Base-by-base conservation (phyloP, 2,329 filamentous ascomycete genomes). In the Trichoderma cornu-damae region DNA sequence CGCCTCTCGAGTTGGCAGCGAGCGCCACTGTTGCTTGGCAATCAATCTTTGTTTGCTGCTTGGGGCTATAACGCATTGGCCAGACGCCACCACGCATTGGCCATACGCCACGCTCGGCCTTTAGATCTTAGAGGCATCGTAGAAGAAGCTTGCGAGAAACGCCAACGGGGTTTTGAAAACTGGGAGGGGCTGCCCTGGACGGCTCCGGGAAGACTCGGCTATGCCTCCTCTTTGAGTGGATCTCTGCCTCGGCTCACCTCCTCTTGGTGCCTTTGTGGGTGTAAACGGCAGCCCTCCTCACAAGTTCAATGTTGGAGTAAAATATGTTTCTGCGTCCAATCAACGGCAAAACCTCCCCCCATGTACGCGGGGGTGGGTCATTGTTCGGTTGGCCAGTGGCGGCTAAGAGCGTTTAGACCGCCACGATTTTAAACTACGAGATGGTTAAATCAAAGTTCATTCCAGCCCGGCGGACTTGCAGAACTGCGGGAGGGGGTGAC, bases 191-290 rank as follows among this genome's bases (percentile, higher is more conserved):
- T 22, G 49, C 12, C 6, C 20, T 14, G 18, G 18, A 26, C 20
- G n/a, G 8, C 8, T 34, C 37, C 18, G 49, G 38, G 14, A 32
- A 42, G 38, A 51, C 22, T 11, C 40, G 18, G 37, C 40, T 54
- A 35, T 40, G 44, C 50, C 50, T 54, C 50, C 44, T 20, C 46
- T 52, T 44, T 7, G 32, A 54, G n/a, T 24, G 30, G 50, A 44
- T 22, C 4, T 30, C n/a, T 54, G 50, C 50, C 50, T 44, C 40
- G 50, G 50, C 30, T 35, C n/a, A 28, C 9, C n/a, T 44, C 34
- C 32, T 5, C 42, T 28, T 40, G 22, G 35, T 32, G 48, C 37
- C 20, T 54, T n/a, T 11, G 30, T 44, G 16, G 50, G 20, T 54
- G 7, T 18, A 22, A 20, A 53, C 50, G 44, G 12, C 38, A n/a